These are phyloP conservation scores for Puccinia triticina DNA, from an alignment of 1,284 basidiomycete genomes.

Conservation along the genomic window DNA sequence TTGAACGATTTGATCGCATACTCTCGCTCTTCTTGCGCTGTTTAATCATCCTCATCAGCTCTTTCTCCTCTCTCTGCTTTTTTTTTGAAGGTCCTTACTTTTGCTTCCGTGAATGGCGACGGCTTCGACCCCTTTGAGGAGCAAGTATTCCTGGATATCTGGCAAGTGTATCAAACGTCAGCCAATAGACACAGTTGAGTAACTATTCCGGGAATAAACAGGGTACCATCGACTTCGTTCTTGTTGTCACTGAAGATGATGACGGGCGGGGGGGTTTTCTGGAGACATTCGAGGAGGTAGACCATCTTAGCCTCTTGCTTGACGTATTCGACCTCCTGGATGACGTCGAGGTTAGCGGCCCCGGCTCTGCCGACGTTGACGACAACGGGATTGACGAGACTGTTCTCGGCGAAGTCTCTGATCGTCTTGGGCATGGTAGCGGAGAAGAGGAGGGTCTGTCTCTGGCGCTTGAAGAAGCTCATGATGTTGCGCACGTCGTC, in stretches of 20 bases:
- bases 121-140: constrained; percentile 95
- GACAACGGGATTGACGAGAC: constrained; percentile 85
- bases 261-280: constrained; percentile 97
- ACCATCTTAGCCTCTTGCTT: constrained; percentile 99
- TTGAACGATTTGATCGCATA: constrained; percentile 98
- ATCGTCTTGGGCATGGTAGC: constrained; percentile 99
- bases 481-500: constrained; percentile 98
- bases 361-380: constrained; percentile 98
- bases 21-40: constrained; percentile 96
- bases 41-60: background rate
- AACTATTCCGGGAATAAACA: background rate
- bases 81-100: constrained; percentile 65
- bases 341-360: constrained; percentile 92
- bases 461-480: constrained; percentile 95
- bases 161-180: constrained; percentile 3
- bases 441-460: constrained; percentile 94
- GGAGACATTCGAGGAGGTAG: constrained; percentile 91
- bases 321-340: constrained; percentile 98
- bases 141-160: constrained; percentile 97
- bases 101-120: constrained; percentile 99
- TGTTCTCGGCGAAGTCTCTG: constrained; percentile 96
- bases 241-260: constrained; percentile 99
- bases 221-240: constrained; percentile 93
- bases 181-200: background rate
- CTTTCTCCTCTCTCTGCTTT: background rate